These are phyloP conservation scores for Sporisorium exsertum DNA, from an alignment of 1,284 basidiomycete species.

Conservation along the genomic window DNA sequence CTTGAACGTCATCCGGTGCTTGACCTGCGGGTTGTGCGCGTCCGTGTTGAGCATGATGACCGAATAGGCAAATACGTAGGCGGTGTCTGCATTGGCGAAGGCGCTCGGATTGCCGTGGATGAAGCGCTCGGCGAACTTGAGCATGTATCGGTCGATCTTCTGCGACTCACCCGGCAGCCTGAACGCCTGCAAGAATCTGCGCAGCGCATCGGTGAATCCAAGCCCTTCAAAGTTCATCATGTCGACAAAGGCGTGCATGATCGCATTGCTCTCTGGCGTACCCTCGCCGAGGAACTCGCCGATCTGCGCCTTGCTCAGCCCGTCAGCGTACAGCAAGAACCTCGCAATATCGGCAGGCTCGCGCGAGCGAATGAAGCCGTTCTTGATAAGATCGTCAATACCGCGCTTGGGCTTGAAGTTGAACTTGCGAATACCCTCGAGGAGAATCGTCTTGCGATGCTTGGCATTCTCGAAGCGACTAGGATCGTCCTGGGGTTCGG, in stretches of 20 bases:
- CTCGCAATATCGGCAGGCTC: slow-evolving; percentile 84
- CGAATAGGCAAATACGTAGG: slow-evolving; percentile 69
- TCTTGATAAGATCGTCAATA: slow-evolving; percentile 86
- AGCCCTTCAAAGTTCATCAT: slow-evolving; percentile 67
- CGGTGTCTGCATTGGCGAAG: slow-evolving; percentile 69
- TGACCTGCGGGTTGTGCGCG: slow-evolving; percentile 68
- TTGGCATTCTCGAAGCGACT: slow-evolving; percentile 94
- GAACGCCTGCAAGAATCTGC: slow-evolving; percentile 68
- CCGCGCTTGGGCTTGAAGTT: slow-evolving; percentile 94
- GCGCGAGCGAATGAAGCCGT: slow-evolving; percentile 85
- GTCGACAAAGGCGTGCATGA: slow-evolving; percentile 69
- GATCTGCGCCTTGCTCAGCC: slow-evolving; percentile 93
- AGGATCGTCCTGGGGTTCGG: slow-evolving; percentile 79
- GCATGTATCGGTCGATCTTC: slow-evolving; percentile 69
- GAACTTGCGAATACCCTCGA: slow-evolving; percentile 97
- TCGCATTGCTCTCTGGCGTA: slow-evolving; percentile 67
- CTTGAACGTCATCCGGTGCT: slow-evolving; percentile 67
- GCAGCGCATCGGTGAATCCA: slow-evolving; percentile 65
- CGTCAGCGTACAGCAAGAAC: slow-evolving; percentile 90
- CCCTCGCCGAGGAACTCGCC: slow-evolving; percentile 90
- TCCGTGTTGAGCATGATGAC: slow-evolving; percentile 70
- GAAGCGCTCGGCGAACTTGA: slow-evolving; percentile 69
- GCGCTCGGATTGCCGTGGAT: slow-evolving; percentile 64
- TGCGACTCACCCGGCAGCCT: slow-evolving; percentile 68
- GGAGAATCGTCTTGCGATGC: slow-evolving; percentile 92